phyloP scores from a whole-genome alignment of 768 basidiomycete genomes.

The Pulveroboletus sp. region DNA sequence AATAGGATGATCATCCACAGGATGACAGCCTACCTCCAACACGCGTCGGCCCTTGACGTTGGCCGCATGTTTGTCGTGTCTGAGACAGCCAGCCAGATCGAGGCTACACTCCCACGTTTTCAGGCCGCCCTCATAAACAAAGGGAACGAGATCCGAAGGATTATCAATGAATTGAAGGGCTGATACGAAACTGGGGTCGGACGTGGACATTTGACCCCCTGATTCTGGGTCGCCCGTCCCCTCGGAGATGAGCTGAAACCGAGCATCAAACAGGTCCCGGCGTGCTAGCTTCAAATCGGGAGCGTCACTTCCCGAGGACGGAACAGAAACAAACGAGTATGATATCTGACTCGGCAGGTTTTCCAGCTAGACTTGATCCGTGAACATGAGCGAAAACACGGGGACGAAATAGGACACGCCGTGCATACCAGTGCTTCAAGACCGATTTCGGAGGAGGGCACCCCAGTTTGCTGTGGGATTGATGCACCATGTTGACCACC shows the following conservation, averaged over 20 bases:
- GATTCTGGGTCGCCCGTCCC: conserved; percentile 33
- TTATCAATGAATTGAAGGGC: conserved; percentile 68
- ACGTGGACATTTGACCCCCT: conserved; percentile 16
- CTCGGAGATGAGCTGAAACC: conserved; percentile 86
- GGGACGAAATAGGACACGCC: neutral
- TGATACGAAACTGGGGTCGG: conserved; percentile 14
- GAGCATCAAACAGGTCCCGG: conserved; percentile 90
- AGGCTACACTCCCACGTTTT: conserved; percentile 98
- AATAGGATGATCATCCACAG: neutral
- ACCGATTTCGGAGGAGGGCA: conserved; percentile 28
- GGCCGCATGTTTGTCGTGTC: conserved; percentile 28
- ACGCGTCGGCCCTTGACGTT: conserved; percentile 48
- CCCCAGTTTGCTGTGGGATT: conserved; percentile 1
- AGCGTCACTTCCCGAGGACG: conserved; percentile 33
- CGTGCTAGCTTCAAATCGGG: conserved; percentile 48
- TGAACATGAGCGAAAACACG: conserved; percentile 5
- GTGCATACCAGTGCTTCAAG: conserved; percentile 32
- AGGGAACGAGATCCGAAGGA: conserved; percentile 86
- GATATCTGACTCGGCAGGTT: conserved; percentile 71
- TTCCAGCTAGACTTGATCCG: conserved; percentile 49
- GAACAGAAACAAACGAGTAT: conserved; percentile 66
- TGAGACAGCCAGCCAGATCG: conserved; percentile 73
- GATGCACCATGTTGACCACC: neutral
- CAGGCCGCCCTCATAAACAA: conserved; percentile 92
- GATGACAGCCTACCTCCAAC: conserved; percentile 55